Evolutionary conservation across 306 rosid species (phyloP), one percentile per base, ranked within the genome.

Genomic region (Bauhinia variegata): DNA sequence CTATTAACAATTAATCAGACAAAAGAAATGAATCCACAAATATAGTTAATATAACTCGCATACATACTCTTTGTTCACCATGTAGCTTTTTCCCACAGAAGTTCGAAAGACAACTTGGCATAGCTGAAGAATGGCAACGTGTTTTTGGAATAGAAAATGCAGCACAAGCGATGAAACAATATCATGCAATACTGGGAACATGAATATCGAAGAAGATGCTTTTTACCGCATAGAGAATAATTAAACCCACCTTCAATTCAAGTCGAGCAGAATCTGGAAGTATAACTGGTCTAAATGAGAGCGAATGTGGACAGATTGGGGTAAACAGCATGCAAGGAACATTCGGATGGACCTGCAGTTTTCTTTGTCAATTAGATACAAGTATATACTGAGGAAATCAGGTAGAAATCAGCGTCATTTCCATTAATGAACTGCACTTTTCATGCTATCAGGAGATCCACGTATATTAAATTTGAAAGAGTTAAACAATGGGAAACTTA

Each of bases 281-380:
- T 79, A 93, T 90, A 72, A 93, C 99, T 15, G 99, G 99, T 79
- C 97, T 83, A 84, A 90, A 95, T 53, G 99, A 95, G 69, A 95
- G 99, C 28, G 97, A 90, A 79, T 95, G 97, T 9, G 99, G 97
- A 71, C 99, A 90, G 76, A 95, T 95, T 59, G 97, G 99, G 28
- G 99, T 95, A 74, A 95, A 95, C 66, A 95, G 75, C 99, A 95
- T 95, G 95, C 97, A 88, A 28, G 99, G 99, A 75, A 95, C 99
- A 31, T 90, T 95, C 53, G 97, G 99, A 86, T 95, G 99, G 72
- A 93, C 99, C 99, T 93, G 87, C 79, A 83, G 55, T 60, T 62
- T 71, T 53, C 76, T 59, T 72, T 34, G 70, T 51, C 62, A 43
- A 2, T 60, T 42, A 65, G 69, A 60, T 60, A 60, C 5, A 36